Conservation (phyloP, 768 basidiomycete species). For the Panaeolus papilionaceus region DNA sequence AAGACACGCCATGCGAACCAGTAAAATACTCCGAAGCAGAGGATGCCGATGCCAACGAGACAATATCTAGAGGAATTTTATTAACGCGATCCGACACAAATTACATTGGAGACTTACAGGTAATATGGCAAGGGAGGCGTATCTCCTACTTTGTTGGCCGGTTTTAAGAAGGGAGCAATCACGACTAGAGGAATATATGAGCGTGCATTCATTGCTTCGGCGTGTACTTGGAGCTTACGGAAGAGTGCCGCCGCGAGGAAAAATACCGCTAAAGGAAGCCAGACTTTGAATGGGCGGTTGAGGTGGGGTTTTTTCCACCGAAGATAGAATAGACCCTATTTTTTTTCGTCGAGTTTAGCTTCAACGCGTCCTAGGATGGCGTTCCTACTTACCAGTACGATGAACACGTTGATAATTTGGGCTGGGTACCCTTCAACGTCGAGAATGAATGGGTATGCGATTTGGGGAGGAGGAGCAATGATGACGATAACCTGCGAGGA, state of each 20-base stretch:
- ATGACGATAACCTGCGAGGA: conserved; percentile 52
- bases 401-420: conserved; percentile 63
- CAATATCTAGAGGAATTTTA: conserved; percentile 46
- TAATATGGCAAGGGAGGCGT: conserved; percentile 68
- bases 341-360: neutral
- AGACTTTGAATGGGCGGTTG: conserved; percentile 65
- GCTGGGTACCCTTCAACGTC: conserved; percentile 59
- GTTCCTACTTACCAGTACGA: conserved; percentile 51
- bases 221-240: conserved; percentile 34
- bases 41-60: conserved; percentile 56
- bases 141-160: conserved; percentile 60
- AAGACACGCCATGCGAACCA: conserved; percentile 62
- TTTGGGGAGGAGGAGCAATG: conserved; percentile 54
- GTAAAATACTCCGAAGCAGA: conserved; percentile 53
- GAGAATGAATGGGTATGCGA: conserved; percentile 67
- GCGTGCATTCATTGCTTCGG: neutral
- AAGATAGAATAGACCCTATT: conserved; percentile 60
- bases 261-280: conserved; percentile 61
- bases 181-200: conserved; percentile 42
- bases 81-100: neutral
- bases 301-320: conserved; percentile 55
- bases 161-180: conserved; percentile 59
- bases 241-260: conserved; percentile 58
- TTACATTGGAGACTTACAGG: conserved; percentile 41
- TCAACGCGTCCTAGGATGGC: neutral